phyloP scores from a whole-genome alignment of 2,329 filamentous ascomycete genomes.

The Plectosphaerella sp. region DNA sequence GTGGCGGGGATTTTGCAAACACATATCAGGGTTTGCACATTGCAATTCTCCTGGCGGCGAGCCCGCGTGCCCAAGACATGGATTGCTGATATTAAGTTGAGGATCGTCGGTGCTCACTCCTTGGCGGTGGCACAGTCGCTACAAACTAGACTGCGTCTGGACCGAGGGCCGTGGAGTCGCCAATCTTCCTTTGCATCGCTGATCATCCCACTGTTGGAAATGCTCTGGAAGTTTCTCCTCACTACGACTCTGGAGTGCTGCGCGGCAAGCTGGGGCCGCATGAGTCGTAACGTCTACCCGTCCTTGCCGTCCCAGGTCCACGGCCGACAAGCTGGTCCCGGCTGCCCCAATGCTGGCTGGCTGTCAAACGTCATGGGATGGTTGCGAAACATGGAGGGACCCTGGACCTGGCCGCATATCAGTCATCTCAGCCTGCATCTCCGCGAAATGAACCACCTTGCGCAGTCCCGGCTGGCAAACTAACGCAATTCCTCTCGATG shows the following conservation, averaged over 20 bases:
- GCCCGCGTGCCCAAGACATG: no score
- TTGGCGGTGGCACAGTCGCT: neutral
- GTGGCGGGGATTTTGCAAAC: no score
- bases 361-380: neutral
- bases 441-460: constrained; percentile 1
- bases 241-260: neutral
- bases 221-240: neutral
- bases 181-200: neutral
- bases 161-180: neutral
- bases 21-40: no score
- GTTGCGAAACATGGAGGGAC: neutral
- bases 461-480: neutral
- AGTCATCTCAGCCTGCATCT: constrained; percentile 3
- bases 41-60: no score
- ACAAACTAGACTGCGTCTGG: neutral
- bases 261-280: neutral
- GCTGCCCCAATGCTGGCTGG: neutral
- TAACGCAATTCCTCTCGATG: neutral
- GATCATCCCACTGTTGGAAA: neutral
- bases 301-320: neutral
- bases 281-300: neutral
- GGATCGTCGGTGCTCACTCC: neutral
- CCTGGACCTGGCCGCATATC: constrained; percentile 1
- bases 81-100: neutral
- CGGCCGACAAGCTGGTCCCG: neutral